Conservation (phyloP, 768 basidiomycete genomes). For the Gymnopilus junonius region DNA sequence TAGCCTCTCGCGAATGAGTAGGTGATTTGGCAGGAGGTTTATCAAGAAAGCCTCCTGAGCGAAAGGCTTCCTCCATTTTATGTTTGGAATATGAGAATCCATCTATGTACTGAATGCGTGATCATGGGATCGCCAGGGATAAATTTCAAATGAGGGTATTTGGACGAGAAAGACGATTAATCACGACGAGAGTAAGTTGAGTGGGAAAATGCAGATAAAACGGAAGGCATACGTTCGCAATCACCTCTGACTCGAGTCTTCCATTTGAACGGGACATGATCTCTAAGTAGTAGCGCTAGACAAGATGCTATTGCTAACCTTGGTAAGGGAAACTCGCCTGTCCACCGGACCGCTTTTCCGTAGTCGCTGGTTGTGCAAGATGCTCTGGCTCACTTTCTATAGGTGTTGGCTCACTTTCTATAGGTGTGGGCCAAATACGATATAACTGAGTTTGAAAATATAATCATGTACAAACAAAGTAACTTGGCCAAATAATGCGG, state of each 20-base stretch:
- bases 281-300: too few relatives aligned
- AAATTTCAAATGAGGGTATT: background rate
- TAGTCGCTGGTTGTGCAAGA: background rate
- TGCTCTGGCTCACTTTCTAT: too few relatives aligned
- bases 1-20: constrained; percentile 37
- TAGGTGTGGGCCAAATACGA: too few relatives aligned
- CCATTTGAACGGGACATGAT: constrained; percentile 50
- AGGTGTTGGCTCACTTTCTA: too few relatives aligned
- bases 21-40: constrained; percentile 52
- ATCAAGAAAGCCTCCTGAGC: constrained; percentile 58
- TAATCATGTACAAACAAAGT: too few relatives aligned
- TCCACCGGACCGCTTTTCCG: background rate
- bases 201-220: background rate
- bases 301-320: too few relatives aligned
- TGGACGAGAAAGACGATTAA: background rate
- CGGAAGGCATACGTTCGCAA: constrained; percentile 57
- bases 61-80: constrained; percentile 68
- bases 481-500: too few relatives aligned
- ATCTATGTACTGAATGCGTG: constrained; percentile 54
- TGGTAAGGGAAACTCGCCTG: background rate
- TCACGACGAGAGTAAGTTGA: background rate
- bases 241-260: constrained; percentile 67
- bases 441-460: too few relatives aligned
- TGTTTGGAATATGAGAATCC: constrained; percentile 70
- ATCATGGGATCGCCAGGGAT: too few relatives aligned